phyloP scores from a whole-genome alignment of 1,284 basidiomycete species.

The Termitomyces sp. region DNA sequence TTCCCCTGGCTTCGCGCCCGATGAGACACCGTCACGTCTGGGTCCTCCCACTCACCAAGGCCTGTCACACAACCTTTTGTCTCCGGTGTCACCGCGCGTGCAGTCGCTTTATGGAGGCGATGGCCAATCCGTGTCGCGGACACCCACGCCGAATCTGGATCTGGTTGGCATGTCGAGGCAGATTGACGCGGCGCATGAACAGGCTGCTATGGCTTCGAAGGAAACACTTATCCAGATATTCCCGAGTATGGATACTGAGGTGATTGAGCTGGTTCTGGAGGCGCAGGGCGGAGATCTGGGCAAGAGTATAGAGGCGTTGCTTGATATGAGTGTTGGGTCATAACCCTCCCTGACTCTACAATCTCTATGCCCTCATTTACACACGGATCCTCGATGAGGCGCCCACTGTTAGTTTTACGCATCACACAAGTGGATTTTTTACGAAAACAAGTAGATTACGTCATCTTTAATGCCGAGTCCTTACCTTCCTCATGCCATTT shows the following conservation, averaged over 20 bases:
- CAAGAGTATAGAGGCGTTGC: slow-evolving; percentile 78
- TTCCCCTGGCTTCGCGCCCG: slow-evolving; percentile 35
- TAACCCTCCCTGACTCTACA: slow-evolving; percentile 15
- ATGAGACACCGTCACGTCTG: slow-evolving; percentile 47
- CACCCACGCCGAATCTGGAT: slow-evolving; percentile 67
- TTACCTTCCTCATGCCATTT: slow-evolving; percentile 24
- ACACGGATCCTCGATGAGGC: neutral
- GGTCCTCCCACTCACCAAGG: slow-evolving; percentile 42
- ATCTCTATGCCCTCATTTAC: neutral
- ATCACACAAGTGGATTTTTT: neutral
- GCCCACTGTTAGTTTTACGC: neutral
- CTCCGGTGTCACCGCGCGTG: slow-evolving; percentile 37
- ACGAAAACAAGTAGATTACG: slow-evolving; percentile 9
- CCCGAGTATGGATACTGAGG: slow-evolving; percentile 73
- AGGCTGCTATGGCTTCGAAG: slow-evolving; percentile 57
- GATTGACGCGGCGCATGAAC: slow-evolving; percentile 72
- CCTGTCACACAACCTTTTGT: slow-evolving; percentile 31
- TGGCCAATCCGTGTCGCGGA: slow-evolving; percentile 48
- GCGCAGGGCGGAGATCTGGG: slow-evolving; percentile 86
- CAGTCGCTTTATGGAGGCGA: slow-evolving; percentile 34
- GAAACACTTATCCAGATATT: slow-evolving; percentile 85
- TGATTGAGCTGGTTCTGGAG: slow-evolving; percentile 83
- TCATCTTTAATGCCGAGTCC: slow-evolving; percentile 18
- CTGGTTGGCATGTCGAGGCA: slow-evolving; percentile 68
- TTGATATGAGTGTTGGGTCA: slow-evolving; percentile 69